Percentiles rank a stretch among this genome's conserved stretches.
These are phyloP conservation scores for Periconia sp. DNA, from an alignment of 2,329 filamentous ascomycete species.

Conservation along the genomic window DNA sequence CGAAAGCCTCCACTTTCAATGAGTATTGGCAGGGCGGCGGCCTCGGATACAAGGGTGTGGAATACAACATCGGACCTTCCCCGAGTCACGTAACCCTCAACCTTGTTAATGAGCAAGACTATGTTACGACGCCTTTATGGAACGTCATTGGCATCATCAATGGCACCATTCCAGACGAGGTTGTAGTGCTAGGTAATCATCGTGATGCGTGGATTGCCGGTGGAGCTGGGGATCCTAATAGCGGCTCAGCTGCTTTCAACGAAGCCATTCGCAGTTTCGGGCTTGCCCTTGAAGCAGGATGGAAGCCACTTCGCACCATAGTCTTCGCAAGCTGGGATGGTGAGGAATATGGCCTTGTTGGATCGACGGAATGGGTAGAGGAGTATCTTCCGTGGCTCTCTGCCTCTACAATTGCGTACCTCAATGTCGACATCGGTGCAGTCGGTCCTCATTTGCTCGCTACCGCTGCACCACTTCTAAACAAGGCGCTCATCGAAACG, in stretches of 20 bases:
- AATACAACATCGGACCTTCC: slow-evolving; percentile 85
- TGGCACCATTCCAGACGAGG: slow-evolving; percentile 82
- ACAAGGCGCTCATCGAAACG: slow-evolving; percentile 73
- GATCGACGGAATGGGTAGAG: slow-evolving; percentile 92
- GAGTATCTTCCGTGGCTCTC: slow-evolving; percentile 84
- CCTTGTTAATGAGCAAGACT: slow-evolving; percentile 57
- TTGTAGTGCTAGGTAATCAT: slow-evolving; percentile 90
- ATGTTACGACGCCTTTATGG: slow-evolving; percentile 58
- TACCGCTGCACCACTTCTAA: slow-evolving; percentile 75
- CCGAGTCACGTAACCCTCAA: slow-evolving; percentile 68
- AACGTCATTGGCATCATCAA: slow-evolving; percentile 93
- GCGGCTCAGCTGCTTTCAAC: slow-evolving; percentile 78
- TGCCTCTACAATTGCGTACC: slow-evolving; percentile 75
- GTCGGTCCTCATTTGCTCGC: slow-evolving; percentile 68
- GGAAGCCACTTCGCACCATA: slow-evolving; percentile 87
- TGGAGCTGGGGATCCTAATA: slow-evolving; percentile 84
- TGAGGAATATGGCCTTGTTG: slow-evolving; percentile 82
- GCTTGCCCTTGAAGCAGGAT: slow-evolving; percentile 72
- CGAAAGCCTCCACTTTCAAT: slow-evolving; percentile 75
- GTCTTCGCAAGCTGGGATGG: slow-evolving; percentile 78
- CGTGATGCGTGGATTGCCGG: slow-evolving; percentile 88
- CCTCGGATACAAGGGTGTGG: slow-evolving; percentile 77
- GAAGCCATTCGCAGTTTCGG: slow-evolving; percentile 80
- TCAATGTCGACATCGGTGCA: slow-evolving; percentile 83
- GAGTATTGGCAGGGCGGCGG: slow-evolving; percentile 75